Evolutionary conservation across 2,329 filamentous ascomycete genomes (phyloP).

Genomic region (Pestalotiopsis sp.): DNA sequence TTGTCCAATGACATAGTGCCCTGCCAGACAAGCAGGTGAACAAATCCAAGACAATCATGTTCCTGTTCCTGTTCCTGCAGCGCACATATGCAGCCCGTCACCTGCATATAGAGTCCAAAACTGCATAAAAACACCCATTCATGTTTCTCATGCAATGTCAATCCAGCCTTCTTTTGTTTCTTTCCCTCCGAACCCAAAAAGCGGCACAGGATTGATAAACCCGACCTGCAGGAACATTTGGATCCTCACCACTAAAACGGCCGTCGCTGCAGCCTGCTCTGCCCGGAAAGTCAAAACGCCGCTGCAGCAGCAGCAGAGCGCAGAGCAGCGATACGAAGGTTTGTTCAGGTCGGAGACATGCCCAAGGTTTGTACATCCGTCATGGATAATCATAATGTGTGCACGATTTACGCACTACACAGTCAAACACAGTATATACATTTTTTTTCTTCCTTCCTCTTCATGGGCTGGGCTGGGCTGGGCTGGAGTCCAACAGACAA

Average conservation of each 20-base stretch:
- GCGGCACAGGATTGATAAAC: neutral
- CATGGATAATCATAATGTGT: neutral
- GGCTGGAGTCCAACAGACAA: neutral
- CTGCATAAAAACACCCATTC: neutral
- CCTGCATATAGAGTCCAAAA: neutral
- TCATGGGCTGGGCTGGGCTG: neutral
- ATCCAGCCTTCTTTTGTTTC: neutral
- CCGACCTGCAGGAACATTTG: neutral
- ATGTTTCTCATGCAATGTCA: neutral
- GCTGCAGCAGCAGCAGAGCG: too few relatives aligned
- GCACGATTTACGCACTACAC: constrained; percentile 2
- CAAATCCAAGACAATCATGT: neutral
- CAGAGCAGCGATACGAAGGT: constrained; percentile 1
- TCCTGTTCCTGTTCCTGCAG: constrained; percentile 5
- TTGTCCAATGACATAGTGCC: constrained; percentile 6
- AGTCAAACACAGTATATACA: neutral
- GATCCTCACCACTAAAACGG: neutral
- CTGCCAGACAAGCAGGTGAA: neutral
- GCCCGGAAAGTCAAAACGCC: neutral
- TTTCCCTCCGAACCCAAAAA: neutral
- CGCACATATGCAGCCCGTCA: neutral
- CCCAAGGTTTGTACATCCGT: constrained; percentile 2
- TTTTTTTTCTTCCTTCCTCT: neutral
- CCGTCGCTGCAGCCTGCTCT: neutral
- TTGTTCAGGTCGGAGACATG: constrained; percentile 2